Evolutionary conservation across 2,329 filamentous ascomycete genomes (phyloP).

Genomic region (Fusarium chuoi): DNA sequence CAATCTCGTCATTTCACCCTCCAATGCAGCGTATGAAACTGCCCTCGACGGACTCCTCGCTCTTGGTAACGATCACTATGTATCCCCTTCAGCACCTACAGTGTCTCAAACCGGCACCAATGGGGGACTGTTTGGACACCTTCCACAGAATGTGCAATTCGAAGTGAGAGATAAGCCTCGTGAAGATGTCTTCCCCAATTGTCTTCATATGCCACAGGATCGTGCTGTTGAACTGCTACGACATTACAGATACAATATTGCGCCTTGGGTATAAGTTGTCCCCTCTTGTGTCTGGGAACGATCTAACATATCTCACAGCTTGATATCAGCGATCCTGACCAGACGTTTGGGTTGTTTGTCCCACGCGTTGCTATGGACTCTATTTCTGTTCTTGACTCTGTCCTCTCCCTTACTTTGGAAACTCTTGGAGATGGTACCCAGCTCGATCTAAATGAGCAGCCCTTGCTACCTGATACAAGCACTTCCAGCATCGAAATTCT

Average conservation of each 20-base stretch:
- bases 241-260: conserved; percentile 57
- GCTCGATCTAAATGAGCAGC: conserved; percentile 6
- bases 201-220: conserved; percentile 41
- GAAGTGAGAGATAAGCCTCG: conserved; percentile 8
- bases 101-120: conserved; percentile 11
- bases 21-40: conserved; percentile 46
- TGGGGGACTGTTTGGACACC: conserved; percentile 19
- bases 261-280: conserved; percentile 54
- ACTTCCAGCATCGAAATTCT: conserved; percentile 10
- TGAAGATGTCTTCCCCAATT: conserved; percentile 36
- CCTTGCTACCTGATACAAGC: conserved; percentile 10
- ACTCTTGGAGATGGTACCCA: conserved; percentile 28
- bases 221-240: conserved; percentile 49
- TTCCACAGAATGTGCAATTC: not conserved
- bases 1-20: conserved; percentile 32
- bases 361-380: conserved; percentile 46
- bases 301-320: conserved; percentile 45
- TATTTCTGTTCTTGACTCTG: conserved; percentile 37
- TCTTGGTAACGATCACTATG: conserved; percentile 45
- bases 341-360: conserved; percentile 53
- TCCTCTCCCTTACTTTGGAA: conserved; percentile 41
- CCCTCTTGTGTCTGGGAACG: not conserved
- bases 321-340: conserved; percentile 54
- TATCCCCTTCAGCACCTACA: conserved; percentile 5
- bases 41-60: conserved; percentile 49